Evolutionary conservation across 73 alveolate genomes (phyloP), one percentile per base, ranked within the genome.

Genomic region (Stentor roeselii): DNA sequence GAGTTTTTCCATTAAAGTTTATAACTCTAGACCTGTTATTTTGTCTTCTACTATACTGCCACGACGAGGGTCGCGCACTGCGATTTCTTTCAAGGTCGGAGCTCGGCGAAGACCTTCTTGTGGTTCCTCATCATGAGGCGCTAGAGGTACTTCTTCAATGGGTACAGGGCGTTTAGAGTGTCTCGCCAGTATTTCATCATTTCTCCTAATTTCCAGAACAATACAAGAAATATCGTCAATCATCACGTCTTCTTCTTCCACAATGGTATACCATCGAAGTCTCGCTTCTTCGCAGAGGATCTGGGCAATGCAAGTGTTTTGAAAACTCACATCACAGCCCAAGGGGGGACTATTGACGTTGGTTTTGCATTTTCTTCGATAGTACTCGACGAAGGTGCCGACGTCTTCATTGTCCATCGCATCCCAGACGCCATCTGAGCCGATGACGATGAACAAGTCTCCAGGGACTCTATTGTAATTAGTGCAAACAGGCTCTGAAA

Each of bases 361-460:
- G 11, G 41, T 67, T 67, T 67, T 67, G 41, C 80, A 67, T 67
- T 67, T 67, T 11, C 37, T 67, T 67, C 80, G 21, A 2, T 67
- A 67, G 34, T 34, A 67, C 34, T 67, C 80, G 0, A 67, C 34
- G 41, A 67, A 67, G 34, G n/a, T 21, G 41, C n/a, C 80, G 0
- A 67, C 90, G 2, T 84, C 84, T 35, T 84, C 89, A 84, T 76
- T 78, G 21, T 32, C 41, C 59, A 84, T 15, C 36, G 67, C 41
- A 36, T 77, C 94, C 91, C 94, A 88, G 60, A 87, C 90, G 39
- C 93, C 93, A 59, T 93, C 95, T 82, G 93, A 92, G 3, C 91
- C 85, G 34, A 93, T 82, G 89, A 90, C 93, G 61, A 92, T 96
- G 95, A 95, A 95, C 3, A 93, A 88, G 4, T 97, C 99, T 21